Percentiles rank a stretch among this genome's conserved stretches.
Evolutionary conservation across 495 filamentous ascomycete species (phyloP).

Genomic region (Apiosordaria backusii): DNA sequence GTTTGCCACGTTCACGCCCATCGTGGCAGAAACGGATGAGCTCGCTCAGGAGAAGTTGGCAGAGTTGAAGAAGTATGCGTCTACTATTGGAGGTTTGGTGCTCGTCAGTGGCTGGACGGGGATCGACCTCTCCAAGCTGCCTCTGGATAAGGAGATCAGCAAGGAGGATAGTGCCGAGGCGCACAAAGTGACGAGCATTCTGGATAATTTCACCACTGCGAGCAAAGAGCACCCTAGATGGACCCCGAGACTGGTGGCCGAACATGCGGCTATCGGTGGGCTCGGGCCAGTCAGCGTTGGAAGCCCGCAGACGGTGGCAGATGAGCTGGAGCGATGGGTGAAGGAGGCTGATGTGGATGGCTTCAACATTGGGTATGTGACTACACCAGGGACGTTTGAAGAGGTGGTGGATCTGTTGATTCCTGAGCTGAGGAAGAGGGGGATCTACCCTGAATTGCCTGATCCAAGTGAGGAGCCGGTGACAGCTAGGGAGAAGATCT

Average conservation of each 20-base stretch:
- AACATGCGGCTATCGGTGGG: slow-evolving; percentile 57
- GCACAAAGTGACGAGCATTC: slow-evolving; percentile 48
- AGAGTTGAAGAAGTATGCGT: slow-evolving; percentile 50
- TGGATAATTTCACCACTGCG: slow-evolving; percentile 50
- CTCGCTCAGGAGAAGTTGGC: slow-evolving; percentile 53
- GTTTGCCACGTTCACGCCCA: slow-evolving; percentile 56
- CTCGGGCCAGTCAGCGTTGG: slow-evolving; percentile 53
- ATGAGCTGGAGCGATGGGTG: slow-evolving; percentile 60
- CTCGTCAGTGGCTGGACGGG: slow-evolving; percentile 62
- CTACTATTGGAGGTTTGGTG: slow-evolving; percentile 54
- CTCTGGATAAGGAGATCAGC: slow-evolving; percentile 55
- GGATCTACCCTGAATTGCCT: slow-evolving; percentile 34
- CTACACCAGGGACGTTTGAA: slow-evolving; percentile 44
- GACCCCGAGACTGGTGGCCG: slow-evolving; percentile 53
- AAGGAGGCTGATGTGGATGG: slow-evolving; percentile 61
- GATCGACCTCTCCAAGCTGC: slow-evolving; percentile 56
- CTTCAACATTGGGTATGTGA: slow-evolving; percentile 53
- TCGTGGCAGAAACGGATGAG: slow-evolving; percentile 55
- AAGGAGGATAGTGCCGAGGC: slow-evolving; percentile 51
- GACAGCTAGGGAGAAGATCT: slow-evolving; percentile 59
- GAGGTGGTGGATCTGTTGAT: slow-evolving; percentile 46
- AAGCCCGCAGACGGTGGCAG: slow-evolving; percentile 55
- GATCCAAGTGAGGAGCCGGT: slow-evolving; percentile 41
- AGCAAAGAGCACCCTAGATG: slow-evolving; percentile 50
- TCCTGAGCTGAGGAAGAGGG: slow-evolving; percentile 40